A percentile compares a stretch with the other conserved stretches of the same genome.
Evolutionary conservation across 2,329 filamentous ascomycete species (phyloP).

Genomic region (Venturia carpophila): DNA sequence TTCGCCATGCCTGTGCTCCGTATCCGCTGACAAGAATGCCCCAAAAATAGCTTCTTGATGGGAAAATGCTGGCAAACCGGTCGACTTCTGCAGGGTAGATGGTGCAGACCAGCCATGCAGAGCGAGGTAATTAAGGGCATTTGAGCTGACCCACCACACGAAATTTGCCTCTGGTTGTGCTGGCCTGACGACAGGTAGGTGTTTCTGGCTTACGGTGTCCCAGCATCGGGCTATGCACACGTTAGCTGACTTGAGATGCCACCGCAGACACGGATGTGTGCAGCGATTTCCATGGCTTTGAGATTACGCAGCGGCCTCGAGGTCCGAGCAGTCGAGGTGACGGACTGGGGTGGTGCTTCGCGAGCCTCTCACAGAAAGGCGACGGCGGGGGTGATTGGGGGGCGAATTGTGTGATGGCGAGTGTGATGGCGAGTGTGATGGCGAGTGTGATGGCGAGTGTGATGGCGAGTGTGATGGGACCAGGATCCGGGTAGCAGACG

Average conservation of each 20-base stretch:
- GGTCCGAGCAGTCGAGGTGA: no score
- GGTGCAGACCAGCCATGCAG: not conserved
- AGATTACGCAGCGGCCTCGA: not conserved
- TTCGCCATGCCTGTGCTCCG: not conserved
- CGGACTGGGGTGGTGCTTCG: not conserved
- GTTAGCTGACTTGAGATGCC: not conserved
- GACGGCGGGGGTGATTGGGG: slow-evolving; percentile 8
- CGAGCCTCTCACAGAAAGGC: not conserved
- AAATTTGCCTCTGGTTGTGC: not conserved
- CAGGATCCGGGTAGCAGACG: not conserved
- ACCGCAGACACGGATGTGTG: not conserved
- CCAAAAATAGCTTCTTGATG: not conserved
- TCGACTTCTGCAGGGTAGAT: not conserved
- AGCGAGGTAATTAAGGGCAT: not conserved
- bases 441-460: not conserved
- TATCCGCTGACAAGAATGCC: not conserved
- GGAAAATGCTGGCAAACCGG: not conserved
- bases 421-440: not conserved
- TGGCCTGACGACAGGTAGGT: not conserved
- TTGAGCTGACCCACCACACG: not conserved
- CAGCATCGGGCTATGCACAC: not conserved
- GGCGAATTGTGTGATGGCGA: not conserved
- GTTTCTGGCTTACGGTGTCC: not conserved
- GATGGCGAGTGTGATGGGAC: not conserved
- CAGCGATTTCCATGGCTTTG: not conserved